phyloP scores from a whole-genome alignment of 345 rosid genomes.

The Gossypioides kirkii region DNA sequence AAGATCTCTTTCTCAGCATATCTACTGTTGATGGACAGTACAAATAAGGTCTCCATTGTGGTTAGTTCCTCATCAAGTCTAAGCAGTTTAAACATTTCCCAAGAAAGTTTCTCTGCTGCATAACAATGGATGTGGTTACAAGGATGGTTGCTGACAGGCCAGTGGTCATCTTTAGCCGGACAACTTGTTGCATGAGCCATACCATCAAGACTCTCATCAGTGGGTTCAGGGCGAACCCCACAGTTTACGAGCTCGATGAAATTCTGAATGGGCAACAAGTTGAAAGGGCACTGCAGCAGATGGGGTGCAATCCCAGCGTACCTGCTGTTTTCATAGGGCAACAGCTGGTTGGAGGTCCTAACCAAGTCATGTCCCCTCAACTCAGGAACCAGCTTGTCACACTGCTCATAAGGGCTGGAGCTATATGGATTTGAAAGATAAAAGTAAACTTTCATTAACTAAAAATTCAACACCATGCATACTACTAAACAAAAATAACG shows the following conservation, averaged over 20 bases:
- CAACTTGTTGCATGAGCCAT: conserved; percentile 68
- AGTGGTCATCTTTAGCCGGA: conserved; percentile 82
- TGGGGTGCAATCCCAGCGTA: conserved; percentile 56
- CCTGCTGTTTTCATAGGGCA: conserved; percentile 86
- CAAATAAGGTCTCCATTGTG: conserved; percentile 22
- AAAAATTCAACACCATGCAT: too few species aligned
- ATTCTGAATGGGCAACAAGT: conserved; percentile 47
- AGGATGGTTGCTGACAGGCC: conserved; percentile 62
- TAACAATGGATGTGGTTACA: conserved; percentile 37
- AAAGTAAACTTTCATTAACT: not conserved
- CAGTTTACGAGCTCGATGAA: conserved; percentile 66
- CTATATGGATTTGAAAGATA: conserved; percentile 62
- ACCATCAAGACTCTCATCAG: conserved; percentile 53
- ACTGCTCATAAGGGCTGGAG: conserved; percentile 68
- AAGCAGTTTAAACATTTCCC: conserved; percentile 1
- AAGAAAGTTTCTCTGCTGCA: not conserved
- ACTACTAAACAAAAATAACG: not conserved
- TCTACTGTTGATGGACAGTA: conserved; percentile 11
- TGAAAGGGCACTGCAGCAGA: conserved; percentile 51
- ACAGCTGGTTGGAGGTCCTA: conserved; percentile 65
- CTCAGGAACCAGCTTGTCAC: conserved; percentile 59
- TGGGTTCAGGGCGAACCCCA: conserved; percentile 68
- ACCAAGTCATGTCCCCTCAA: conserved; percentile 66
- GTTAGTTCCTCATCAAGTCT: conserved; percentile 13
- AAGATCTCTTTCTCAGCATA: not conserved